Evolutionary conservation across 2,329 filamentous ascomycete genomes (phyloP).

Genomic region (Bipolaris bicolor): DNA sequence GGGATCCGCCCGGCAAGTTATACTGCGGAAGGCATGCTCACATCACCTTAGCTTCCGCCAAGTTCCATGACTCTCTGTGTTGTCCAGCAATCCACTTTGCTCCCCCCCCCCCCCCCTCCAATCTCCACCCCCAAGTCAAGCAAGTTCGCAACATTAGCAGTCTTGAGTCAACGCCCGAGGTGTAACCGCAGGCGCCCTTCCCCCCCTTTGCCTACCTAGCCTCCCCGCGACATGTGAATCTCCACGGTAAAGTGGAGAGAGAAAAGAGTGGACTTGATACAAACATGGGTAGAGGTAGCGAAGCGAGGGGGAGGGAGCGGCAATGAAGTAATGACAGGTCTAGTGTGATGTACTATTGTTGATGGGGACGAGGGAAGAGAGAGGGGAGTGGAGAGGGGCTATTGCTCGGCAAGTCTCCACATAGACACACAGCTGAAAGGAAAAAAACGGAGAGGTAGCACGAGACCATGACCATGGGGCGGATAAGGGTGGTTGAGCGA

Average conservation of each 20-base stretch:
- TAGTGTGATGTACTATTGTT: not conserved
- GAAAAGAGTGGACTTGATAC: not conserved
- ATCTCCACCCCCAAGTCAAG: not conserved
- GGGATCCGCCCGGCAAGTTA: not conserved
- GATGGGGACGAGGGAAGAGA: too few species aligned
- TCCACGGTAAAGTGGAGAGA: not conserved
- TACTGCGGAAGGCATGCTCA: constrained; percentile 8
- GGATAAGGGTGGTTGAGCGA: not conserved
- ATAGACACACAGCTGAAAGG: not conserved
- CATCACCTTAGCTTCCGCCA: constrained; percentile 11
- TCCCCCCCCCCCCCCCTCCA: too few species aligned
- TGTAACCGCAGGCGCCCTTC: not conserved
- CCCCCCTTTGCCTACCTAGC: too few species aligned
- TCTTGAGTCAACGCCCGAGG: not conserved
- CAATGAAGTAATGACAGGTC: constrained; percentile 1
- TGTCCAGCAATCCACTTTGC: too few species aligned
- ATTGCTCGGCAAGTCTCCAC: not conserved
- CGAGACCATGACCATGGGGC: not conserved
- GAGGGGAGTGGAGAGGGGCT: not conserved
- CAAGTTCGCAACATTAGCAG: not conserved
- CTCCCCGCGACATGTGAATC: not conserved
- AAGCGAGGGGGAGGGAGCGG: not conserved
- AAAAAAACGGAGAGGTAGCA: constrained; percentile 3
- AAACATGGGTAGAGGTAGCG: not conserved
- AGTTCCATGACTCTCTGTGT: not conserved